Conservation (phyloP, 495 filamentous ascomycete species). For the Cryomyces antarcticus region DNA sequence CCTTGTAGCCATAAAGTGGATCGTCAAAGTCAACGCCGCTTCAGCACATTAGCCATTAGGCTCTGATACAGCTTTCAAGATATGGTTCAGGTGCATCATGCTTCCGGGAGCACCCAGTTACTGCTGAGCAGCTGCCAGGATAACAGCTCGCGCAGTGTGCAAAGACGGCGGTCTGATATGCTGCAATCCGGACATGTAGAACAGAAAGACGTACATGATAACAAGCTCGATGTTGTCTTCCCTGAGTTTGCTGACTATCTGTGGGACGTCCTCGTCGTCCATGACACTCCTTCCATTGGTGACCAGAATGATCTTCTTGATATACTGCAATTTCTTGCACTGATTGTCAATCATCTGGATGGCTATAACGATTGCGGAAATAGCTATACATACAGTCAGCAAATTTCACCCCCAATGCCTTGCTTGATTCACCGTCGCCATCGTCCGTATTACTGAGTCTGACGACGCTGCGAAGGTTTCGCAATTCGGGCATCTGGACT, state of each 20-base stretch:
- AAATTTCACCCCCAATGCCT: background rate
- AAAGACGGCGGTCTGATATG: too few relatives aligned
- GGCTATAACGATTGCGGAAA: constrained; percentile 71
- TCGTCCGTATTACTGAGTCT: constrained; percentile 43
- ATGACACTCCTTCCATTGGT: constrained; percentile 60
- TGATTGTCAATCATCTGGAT: constrained; percentile 64
- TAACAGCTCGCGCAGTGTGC: too few relatives aligned
- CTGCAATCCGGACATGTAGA: background rate
- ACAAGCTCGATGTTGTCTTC: constrained; percentile 55
- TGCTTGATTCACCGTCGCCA: constrained; percentile 43
- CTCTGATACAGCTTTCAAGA: too few relatives aligned
- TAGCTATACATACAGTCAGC: constrained; percentile 24
- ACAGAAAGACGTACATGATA: constrained; percentile 41
- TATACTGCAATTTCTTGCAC: constrained; percentile 82
- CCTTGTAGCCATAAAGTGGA: constrained; percentile 71
- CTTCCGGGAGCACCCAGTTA: too few relatives aligned
- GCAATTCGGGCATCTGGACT: constrained; percentile 50
- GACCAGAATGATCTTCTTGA: constrained; percentile 59
- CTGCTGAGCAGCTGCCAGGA: too few relatives aligned
- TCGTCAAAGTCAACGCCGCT: constrained; percentile 94
- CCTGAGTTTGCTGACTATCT: constrained; percentile 52
- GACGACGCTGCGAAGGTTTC: constrained; percentile 37
- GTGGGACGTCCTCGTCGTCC: constrained; percentile 41
- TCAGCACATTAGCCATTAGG: constrained; percentile 5
- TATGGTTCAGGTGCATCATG: too few relatives aligned